Conservation (phyloP, 768 basidiomycete genomes). For the Pisolithus microcarpus region DNA sequence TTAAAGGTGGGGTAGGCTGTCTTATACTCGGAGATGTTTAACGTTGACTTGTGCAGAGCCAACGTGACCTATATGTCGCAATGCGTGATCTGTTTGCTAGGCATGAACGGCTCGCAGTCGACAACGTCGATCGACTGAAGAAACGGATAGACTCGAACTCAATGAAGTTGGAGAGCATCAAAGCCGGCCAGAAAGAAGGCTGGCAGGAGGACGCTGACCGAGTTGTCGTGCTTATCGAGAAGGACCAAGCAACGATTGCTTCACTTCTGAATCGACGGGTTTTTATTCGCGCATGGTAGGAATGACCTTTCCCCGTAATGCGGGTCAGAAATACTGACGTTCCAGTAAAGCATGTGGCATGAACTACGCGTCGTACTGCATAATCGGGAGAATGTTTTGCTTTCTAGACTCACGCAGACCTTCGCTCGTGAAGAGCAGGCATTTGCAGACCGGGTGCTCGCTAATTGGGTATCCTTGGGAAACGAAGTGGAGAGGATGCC, state of each 20-base stretch:
- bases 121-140: conserved; percentile 81
- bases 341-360: conserved; percentile 76
- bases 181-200: conserved; percentile 63
- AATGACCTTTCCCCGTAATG: neutral
- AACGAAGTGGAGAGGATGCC: conserved; percentile 79
- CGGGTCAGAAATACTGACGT: conserved; percentile 1
- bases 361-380: conserved; percentile 90
- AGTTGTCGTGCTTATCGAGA: conserved; percentile 63
- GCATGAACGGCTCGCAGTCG: conserved; percentile 82
- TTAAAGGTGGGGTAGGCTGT: conserved; percentile 49
- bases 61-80: conserved; percentile 83
- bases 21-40: conserved; percentile 4
- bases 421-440: conserved; percentile 71
- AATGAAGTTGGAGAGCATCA: conserved; percentile 69
- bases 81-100: conserved; percentile 82
- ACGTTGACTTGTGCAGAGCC: conserved; percentile 36
- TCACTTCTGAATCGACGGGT: conserved; percentile 70
- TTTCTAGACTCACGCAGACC: conserved; percentile 64
- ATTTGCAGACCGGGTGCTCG: conserved; percentile 53
- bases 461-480: conserved; percentile 69
- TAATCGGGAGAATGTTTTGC: conserved; percentile 78
- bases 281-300: conserved; percentile 82
- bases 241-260: conserved; percentile 77
- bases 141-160: conserved; percentile 77
- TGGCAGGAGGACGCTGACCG: conserved; percentile 86